Evolutionary conservation across 2,329 filamentous ascomycete genomes (phyloP).

Genomic region (Talaromyces sp.): DNA sequence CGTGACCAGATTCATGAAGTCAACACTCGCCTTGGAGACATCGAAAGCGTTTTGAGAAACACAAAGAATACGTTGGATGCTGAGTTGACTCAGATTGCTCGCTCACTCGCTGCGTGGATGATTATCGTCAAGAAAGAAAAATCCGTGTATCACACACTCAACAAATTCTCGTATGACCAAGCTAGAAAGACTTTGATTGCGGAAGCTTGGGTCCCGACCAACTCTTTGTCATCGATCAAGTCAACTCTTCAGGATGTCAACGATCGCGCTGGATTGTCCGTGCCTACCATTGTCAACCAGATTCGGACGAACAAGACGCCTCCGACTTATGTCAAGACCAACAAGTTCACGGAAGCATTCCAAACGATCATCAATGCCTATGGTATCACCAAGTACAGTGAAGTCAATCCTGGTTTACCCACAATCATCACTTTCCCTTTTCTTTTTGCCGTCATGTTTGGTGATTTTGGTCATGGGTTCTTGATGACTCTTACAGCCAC

Average conservation of each 20-base stretch:
- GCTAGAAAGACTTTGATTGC: conserved; percentile 94
- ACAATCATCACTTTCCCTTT: conserved; percentile 99
- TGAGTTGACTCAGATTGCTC: conserved; percentile 88
- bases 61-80: conserved; percentile 92
- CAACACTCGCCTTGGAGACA: conserved; percentile 85
- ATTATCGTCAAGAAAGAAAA: conserved; percentile 98
- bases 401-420: conserved; percentile 92
- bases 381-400: conserved; percentile 93
- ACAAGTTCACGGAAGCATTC: conserved; percentile 97
- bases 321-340: conserved; percentile 94
- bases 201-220: conserved; percentile 95
- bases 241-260: conserved; percentile 95
- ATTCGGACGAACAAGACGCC: conserved; percentile 96
- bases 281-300: conserved; percentile 97
- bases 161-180: conserved; percentile 94
- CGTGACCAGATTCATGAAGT: conserved; percentile 97
- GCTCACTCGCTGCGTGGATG: conserved; percentile 94
- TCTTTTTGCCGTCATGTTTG: conserved; percentile 99
- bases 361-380: conserved; percentile 99
- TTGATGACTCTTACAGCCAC: conserved; percentile 81
- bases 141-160: conserved; percentile 91
- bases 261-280: conserved; percentile 89
- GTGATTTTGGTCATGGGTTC: conserved; percentile 88
- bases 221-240: conserved; percentile 83
- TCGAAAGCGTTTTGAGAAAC: conserved; percentile 88